A percentile compares a stretch with the other conserved stretches of the same genome.
Conservation (phyloP, 768 basidiomycete species). For the Lactarius trivialis region DNA sequence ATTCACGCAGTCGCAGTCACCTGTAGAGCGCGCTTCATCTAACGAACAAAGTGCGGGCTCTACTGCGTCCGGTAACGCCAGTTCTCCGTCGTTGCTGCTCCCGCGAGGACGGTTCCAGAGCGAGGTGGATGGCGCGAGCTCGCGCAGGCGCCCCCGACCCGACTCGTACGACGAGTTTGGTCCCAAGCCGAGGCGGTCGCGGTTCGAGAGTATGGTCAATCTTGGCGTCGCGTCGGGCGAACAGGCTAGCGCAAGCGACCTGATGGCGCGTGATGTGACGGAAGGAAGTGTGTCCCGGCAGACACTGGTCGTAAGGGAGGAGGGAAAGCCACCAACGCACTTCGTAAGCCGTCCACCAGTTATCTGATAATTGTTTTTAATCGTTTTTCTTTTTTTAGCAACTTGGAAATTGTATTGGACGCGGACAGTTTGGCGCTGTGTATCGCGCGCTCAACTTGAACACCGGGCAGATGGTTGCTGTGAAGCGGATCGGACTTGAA, state of each 20-base stretch:
- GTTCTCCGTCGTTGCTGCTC: constrained; percentile 36
- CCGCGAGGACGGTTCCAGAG: constrained; percentile 64
- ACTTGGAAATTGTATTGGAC: constrained; percentile 95
- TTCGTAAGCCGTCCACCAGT: constrained; percentile 51
- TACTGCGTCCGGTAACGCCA: background rate
- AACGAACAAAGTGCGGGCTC: background rate
- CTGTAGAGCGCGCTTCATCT: constrained; percentile 1
- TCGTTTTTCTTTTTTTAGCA: constrained; percentile 47
- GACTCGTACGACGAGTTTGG: constrained; percentile 65
- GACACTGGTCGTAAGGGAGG: constrained; percentile 71
- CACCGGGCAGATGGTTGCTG: constrained; percentile 98
- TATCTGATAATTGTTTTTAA: background rate
- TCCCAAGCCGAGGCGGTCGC: constrained; percentile 44
- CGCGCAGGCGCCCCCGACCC: constrained; percentile 50
- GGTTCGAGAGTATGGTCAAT: constrained; percentile 71
- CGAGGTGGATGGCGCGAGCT: constrained; percentile 54
- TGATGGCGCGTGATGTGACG: constrained; percentile 52
- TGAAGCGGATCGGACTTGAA: constrained; percentile 88
- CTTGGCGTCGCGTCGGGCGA: constrained; percentile 42
- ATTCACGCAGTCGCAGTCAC: constrained; percentile 6
- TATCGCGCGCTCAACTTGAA: constrained; percentile 91
- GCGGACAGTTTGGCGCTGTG: constrained; percentile 94
- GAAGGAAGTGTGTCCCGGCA: constrained; percentile 60
- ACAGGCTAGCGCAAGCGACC: constrained; percentile 58
- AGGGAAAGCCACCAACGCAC: constrained; percentile 70